Evolutionary conservation across 192 early-diverging fungal genomes (phyloP), one percentile per base, ranked within the genome.

Genomic region (Lobosporangium transversale): DNA sequence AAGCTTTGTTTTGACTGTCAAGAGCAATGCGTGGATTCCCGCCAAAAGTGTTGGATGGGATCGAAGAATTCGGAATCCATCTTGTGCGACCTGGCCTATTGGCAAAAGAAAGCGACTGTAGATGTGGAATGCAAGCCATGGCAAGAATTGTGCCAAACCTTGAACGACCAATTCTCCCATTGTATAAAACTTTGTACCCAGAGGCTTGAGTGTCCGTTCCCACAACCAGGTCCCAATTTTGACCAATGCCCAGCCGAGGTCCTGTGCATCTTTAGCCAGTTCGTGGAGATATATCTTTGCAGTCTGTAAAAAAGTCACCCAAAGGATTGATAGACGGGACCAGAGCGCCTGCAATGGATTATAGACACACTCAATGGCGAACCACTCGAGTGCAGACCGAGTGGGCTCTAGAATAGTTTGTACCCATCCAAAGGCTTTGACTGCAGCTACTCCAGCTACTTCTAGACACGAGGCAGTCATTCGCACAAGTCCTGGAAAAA

Each of bases 201-300:
- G 0, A 7, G 73, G 73, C 26, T 50, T 36, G n/a, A 76, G 20
- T 5, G 45, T 52, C 5, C 59, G 47, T 14, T 20, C 21, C 58
- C 63, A 76, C 29, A 76, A 40, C 73, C 73, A 76, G 14, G 12
- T 29, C 14, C 31, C 73, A 18, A 52, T 24, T 33, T 62, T 61
- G 35, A 50, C 26, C 8, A 58, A 15, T 18, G 65, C 43, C 35
- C 40, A 32, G 20, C 42, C 50, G 3, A 76, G 73, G 44, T 76
- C 73, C 10, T 30, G 35, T 1, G 73, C 73, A 21, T 76, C 73
- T 47, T 76, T 76, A 15, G 37, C 52, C 37, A 76, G 37, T 20
- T 76, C 73, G 4, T 49, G 30, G 12, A 76, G 30, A 35, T 76
- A 76, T 30, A 76, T 57, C 64, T 76, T 76, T 43, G 73, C 59